Conservation (phyloP, 1,139 yeast species). For the Geotrichum aggregatum region DNA sequence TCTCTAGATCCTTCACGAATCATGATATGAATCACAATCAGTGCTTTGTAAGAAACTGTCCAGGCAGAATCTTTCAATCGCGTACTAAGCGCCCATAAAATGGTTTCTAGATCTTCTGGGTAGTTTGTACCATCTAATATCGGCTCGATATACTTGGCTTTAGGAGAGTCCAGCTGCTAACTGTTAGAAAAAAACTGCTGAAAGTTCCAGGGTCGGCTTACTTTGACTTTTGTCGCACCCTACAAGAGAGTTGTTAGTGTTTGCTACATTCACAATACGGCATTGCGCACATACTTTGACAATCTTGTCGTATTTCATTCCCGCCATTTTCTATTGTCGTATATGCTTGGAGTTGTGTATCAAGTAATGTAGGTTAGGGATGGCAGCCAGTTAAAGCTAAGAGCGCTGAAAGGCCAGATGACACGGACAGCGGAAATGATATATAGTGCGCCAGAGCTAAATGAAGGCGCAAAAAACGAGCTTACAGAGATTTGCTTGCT, state of each 20-base stretch:
- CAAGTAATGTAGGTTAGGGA: too few species aligned
- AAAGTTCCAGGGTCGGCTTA: conserved; percentile 40
- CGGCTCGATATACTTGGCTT: conserved; percentile 91
- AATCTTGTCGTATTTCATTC: conserved; percentile 45
- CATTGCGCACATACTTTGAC: conserved; percentile 46
- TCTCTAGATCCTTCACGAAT: conserved; percentile 83
- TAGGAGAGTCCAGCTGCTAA: conserved; percentile 90
- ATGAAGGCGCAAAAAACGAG: too few species aligned
- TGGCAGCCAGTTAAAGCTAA: too few species aligned
- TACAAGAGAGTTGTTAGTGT: conserved; percentile 22
- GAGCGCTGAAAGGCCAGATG: too few species aligned
- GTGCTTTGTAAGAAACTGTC: conserved; percentile 81
- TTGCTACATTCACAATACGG: neutral
- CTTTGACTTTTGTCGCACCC: conserved; percentile 64
- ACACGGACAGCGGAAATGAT: too few species aligned
- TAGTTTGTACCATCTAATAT: conserved; percentile 71
- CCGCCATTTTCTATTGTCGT: neutral
- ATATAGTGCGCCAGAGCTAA: too few species aligned
- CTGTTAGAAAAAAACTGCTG: neutral
- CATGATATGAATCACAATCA: conserved; percentile 84
- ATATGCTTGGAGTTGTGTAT: too few species aligned
- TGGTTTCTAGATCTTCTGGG: conserved; percentile 59
- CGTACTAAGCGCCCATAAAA: conserved; percentile 58
- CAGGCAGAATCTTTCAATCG: conserved; percentile 77
- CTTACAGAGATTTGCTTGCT: too few species aligned